Percentiles rank a stretch among this genome's conserved stretches.
Conservation (phyloP, 495 filamentous ascomycete genomes). For the Recurvomyces mirabilis region DNA sequence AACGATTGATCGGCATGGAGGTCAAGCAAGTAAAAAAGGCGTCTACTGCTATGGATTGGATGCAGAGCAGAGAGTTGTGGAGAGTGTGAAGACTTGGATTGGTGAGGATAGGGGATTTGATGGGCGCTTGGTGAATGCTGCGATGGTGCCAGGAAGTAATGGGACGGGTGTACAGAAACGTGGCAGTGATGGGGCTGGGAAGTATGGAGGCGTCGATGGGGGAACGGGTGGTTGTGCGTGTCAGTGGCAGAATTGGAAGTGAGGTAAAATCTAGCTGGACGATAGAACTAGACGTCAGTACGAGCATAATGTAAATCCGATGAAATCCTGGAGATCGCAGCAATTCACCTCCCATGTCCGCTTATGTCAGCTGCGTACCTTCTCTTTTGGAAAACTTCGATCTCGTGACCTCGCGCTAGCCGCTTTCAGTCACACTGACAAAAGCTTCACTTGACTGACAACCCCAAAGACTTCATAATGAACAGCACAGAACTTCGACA, state of each 20-base stretch:
- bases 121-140: conserved; percentile 50
- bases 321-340: too few relatives aligned
- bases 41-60: conserved; percentile 61
- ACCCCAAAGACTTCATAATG: too few relatives aligned
- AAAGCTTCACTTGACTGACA: too few relatives aligned
- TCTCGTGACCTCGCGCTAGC: too few relatives aligned
- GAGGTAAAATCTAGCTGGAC: neutral
- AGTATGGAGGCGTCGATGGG: conserved; percentile 8
- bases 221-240: conserved; percentile 9
- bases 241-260: conserved; percentile 10
- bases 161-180: conserved; percentile 2
- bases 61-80: conserved; percentile 39
- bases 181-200: neutral
- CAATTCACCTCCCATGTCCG: too few relatives aligned
- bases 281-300: neutral
- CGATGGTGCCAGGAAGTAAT: conserved; percentile 38
- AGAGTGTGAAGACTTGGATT: conserved; percentile 42
- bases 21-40: conserved; percentile 51
- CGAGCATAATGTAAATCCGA: too few relatives aligned
- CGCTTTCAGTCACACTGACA: too few relatives aligned
- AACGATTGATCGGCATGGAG: conserved; percentile 59
- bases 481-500: too few relatives aligned
- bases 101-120: conserved; percentile 48
- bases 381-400: too few relatives aligned
- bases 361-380: too few relatives aligned